phyloP scores from a whole-genome alignment of 2,329 filamentous ascomycete species.

The Xylaria polymorpha region DNA sequence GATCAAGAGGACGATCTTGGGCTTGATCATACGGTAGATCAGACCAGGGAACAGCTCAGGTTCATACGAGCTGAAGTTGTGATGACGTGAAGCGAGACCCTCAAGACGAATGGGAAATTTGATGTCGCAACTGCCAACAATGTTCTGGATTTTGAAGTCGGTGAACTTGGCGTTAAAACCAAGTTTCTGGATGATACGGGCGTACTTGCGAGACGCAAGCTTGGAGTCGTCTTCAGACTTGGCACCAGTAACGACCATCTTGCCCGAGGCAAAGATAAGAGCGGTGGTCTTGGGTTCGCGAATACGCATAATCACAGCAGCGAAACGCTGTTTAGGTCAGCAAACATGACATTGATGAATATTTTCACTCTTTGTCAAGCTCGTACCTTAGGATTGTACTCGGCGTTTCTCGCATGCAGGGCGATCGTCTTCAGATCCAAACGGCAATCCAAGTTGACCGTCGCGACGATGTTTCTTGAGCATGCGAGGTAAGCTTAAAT shows the following conservation, averaged over 20 bases:
- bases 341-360: constrained; percentile 34
- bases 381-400: constrained; percentile 97
- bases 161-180: constrained; percentile 99
- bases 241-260: constrained; percentile 99
- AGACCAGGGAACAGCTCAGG: constrained; percentile 98
- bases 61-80: constrained; percentile 99
- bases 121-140: constrained; percentile 98
- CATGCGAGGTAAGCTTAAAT: constrained; percentile 64
- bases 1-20: constrained; percentile 97
- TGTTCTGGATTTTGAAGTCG: constrained; percentile 99
- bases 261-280: constrained; percentile 96
- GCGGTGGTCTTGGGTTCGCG: constrained; percentile 98
- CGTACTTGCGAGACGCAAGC: constrained; percentile 96
- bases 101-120: constrained; percentile 99
- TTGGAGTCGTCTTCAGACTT: constrained; percentile 99
- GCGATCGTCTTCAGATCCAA: constrained; percentile 99
- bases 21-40: constrained; percentile 99
- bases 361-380: constrained; percentile 26
- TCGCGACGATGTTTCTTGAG: constrained; percentile 96
- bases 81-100: constrained; percentile 94
- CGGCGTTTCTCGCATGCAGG: constrained; percentile 95
- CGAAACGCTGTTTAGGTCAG: constrained; percentile 79
- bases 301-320: constrained; percentile 99
- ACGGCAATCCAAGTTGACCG: constrained; percentile 97
- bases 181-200: constrained; percentile 99